Evolutionary conservation across 2,329 filamentous ascomycete genomes (phyloP).

Genomic region (Metarhizium humberi): DNA sequence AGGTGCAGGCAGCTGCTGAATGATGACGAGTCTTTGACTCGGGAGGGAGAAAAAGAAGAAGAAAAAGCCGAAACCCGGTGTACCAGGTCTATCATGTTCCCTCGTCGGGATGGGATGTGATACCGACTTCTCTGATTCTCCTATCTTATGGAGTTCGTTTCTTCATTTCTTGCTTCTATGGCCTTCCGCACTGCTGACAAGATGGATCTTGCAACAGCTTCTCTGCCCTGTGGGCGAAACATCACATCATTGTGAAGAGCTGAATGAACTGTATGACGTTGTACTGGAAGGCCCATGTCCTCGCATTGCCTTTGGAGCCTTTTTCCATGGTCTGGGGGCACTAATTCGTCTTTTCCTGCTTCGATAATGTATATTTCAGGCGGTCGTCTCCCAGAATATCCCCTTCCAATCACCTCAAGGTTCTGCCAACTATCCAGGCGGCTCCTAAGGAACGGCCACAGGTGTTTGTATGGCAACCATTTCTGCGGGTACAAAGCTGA

Average conservation of each 20-base stretch:
- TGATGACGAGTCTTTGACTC: no score
- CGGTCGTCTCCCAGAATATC: conserved; percentile 6
- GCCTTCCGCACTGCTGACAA: conserved; percentile 10
- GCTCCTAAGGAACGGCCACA: conserved; percentile 65
- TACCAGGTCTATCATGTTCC: no score
- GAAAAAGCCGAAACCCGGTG: no score
- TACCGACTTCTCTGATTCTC: neutral
- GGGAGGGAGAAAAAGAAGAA: no score
- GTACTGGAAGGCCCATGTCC: conserved; percentile 36
- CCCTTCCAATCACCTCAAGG: conserved; percentile 29
- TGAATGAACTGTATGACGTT: conserved; percentile 32
- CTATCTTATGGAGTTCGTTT: conserved; percentile 1
- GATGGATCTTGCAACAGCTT: conserved; percentile 35
- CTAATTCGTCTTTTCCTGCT: conserved; percentile 50
- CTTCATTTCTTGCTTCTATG: neutral
- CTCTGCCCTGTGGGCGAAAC: conserved; percentile 34
- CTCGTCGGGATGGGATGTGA: no score
- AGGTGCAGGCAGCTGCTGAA: no score
- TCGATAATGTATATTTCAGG: conserved; percentile 42
- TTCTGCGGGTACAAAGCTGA: conserved; percentile 65
- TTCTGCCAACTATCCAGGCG: conserved; percentile 47
- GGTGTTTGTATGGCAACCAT: conserved; percentile 69
- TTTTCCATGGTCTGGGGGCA: conserved; percentile 41
- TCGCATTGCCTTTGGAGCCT: conserved; percentile 36
- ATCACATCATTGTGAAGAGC: conserved; percentile 51